These are phyloP conservation scores for Xeromyces bisporus DNA, from an alignment of 495 filamentous ascomycete genomes.

Conservation along the genomic window DNA sequence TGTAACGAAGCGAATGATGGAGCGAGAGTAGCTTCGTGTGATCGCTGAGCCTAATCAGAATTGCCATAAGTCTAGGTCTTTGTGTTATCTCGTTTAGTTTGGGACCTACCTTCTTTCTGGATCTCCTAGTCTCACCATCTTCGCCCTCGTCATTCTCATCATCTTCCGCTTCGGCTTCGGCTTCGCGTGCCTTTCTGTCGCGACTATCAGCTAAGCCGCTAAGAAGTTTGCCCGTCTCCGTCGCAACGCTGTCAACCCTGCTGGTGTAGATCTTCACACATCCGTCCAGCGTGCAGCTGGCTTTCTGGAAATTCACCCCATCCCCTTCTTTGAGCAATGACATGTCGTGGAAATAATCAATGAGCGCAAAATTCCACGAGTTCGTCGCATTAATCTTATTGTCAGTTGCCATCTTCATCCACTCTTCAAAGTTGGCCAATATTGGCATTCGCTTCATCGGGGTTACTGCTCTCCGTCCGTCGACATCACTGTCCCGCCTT, in stretches of 20 bases:
- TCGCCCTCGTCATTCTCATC: slow-evolving; percentile 68
- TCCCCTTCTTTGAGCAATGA: slow-evolving; percentile 91
- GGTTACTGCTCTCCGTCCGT: slow-evolving; percentile 59
- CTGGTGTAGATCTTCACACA: slow-evolving; percentile 99
- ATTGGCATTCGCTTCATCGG: slow-evolving; percentile 95
- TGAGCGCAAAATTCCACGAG: slow-evolving; percentile 98
- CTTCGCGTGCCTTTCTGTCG: slow-evolving; percentile 54
- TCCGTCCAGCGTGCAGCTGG: slow-evolving; percentile 92
- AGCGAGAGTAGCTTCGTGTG: slow-evolving; percentile 82
- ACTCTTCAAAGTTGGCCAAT: slow-evolving; percentile 95
- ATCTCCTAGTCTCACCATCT: slow-evolving; percentile 60
- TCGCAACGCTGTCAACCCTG: slow-evolving; percentile 93
- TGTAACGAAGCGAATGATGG: slow-evolving; percentile 75
- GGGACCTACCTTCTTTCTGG: slow-evolving; percentile 59
- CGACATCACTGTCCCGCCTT: slow-evolving; percentile 41
- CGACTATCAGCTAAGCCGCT: slow-evolving; percentile 88
- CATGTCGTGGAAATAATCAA: slow-evolving; percentile 99
- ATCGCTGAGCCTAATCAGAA: slow-evolving; percentile 39
- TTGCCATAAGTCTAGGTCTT: too few relatives aligned
- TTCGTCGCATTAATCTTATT: slow-evolving; percentile 99
- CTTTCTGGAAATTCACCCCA: slow-evolving; percentile 95
- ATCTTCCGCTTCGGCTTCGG: slow-evolving; percentile 42
- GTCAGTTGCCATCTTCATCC: slow-evolving; percentile 99
- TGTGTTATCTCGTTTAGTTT: too few relatives aligned
- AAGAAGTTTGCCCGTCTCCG: slow-evolving; percentile 87